A percentile compares a stretch with the other conserved stretches of the same genome.
Evolutionary conservation across 1,284 basidiomycete genomes (phyloP).

Genomic region (Phylloboletellus chloephorus): DNA sequence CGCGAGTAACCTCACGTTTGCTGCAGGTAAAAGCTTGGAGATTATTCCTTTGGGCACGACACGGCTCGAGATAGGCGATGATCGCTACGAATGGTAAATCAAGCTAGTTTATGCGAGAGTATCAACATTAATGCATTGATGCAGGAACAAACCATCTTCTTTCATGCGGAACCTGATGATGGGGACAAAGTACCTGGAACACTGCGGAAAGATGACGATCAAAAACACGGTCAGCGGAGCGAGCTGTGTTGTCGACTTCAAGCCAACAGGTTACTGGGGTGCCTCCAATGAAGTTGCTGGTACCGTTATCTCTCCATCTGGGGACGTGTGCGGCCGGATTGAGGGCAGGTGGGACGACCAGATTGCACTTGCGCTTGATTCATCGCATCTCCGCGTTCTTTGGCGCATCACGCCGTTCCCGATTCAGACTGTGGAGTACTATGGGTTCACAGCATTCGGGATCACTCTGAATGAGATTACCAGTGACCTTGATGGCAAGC

Average conservation of each 20-base stretch:
- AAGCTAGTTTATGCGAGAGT: background rate
- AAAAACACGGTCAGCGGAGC: slow-evolving; percentile 52
- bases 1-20: slow-evolving; percentile 13
- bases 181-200: slow-evolving; percentile 86
- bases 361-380: slow-evolving; percentile 59
- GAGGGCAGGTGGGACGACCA: slow-evolving; percentile 86
- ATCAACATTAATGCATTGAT: slow-evolving; percentile 5
- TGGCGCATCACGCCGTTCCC: slow-evolving; percentile 74
- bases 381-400: slow-evolving; percentile 65
- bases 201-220: slow-evolving; percentile 70
- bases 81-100: slow-evolving; percentile 63
- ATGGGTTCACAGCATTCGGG: slow-evolving; percentile 78
- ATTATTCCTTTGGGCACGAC: slow-evolving; percentile 73
- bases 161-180: slow-evolving; percentile 88
- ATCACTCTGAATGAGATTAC: slow-evolving; percentile 82
- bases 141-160: slow-evolving; percentile 78
- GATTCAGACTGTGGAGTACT: slow-evolving; percentile 68
- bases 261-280: slow-evolving; percentile 79
- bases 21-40: slow-evolving; percentile 75
- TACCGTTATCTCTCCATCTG: slow-evolving; percentile 49
- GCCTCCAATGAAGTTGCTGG: slow-evolving; percentile 72
- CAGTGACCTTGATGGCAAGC: slow-evolving; percentile 55
- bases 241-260: slow-evolving; percentile 73
- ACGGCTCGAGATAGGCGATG: slow-evolving; percentile 57
- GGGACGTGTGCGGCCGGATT: slow-evolving; percentile 50